Percentiles rank a stretch among this genome's conserved stretches.
Conservation (phyloP, 352 stramenopile species). For the Phytopythium helicoides region DNA sequence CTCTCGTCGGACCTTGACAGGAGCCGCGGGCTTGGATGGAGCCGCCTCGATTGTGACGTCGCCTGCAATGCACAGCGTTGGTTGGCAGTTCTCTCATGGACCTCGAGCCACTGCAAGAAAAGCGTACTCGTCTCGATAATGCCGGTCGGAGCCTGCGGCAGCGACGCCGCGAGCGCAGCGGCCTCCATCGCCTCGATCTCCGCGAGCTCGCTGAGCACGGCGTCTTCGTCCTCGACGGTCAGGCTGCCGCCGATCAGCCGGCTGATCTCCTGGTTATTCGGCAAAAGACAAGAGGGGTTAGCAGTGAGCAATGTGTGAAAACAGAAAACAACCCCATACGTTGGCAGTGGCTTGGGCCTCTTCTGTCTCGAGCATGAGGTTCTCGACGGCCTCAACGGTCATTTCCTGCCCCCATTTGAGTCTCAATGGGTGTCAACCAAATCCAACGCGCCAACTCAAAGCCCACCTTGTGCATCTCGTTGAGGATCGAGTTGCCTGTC, state of each 20-base stretch:
- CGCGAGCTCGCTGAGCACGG: slow-evolving; percentile 77
- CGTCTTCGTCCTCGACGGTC: slow-evolving; percentile 84
- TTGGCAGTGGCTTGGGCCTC: slow-evolving; percentile 78
- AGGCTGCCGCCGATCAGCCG: slow-evolving; percentile 72
- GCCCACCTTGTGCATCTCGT: slow-evolving; percentile 82
- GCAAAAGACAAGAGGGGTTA: not conserved
- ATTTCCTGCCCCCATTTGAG: slow-evolving; percentile 65
- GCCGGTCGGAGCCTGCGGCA: slow-evolving; percentile 60
- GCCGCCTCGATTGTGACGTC: slow-evolving; percentile 4
- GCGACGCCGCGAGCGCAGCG: slow-evolving; percentile 36
- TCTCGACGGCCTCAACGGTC: slow-evolving; percentile 83
- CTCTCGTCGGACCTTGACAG: slow-evolving; percentile 1
- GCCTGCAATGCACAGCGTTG: not conserved
- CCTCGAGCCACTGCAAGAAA: not conserved
- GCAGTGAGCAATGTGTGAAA: not conserved
- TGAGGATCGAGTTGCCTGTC: slow-evolving; percentile 82
- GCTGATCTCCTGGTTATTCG: slow-evolving; percentile 73
- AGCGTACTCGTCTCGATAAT: slow-evolving; percentile 39
- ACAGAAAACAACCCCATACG: slow-evolving; percentile 37
- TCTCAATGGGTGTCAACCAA: too few relatives aligned
- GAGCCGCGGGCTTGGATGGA: not conserved
- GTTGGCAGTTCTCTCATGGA: not conserved
- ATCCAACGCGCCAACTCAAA: not conserved
- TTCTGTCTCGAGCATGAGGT: slow-evolving; percentile 87
- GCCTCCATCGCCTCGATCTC: slow-evolving; percentile 82